A percentile compares a stretch with the other conserved stretches of the same genome.
Evolutionary conservation across 306 rosid species (phyloP).

Genomic region (Spatholobus suberectus): DNA sequence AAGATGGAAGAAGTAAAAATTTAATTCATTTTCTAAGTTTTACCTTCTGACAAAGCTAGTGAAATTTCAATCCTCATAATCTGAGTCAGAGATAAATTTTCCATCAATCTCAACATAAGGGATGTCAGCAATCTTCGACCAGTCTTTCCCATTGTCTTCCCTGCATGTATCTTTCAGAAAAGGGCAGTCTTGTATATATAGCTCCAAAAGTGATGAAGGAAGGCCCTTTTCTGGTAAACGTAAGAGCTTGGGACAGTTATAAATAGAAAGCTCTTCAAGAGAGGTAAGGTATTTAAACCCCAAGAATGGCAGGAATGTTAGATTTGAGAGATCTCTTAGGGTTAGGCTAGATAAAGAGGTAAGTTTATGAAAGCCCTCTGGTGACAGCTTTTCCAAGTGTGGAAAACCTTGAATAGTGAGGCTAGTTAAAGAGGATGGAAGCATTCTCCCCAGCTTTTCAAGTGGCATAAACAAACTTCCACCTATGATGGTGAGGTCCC

Average conservation of each 20-base stretch:
- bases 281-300: slow-evolving; percentile 37
- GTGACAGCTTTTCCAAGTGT: neutral
- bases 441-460: neutral
- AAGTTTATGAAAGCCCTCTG: slow-evolving; percentile 20
- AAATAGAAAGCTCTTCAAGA: neutral
- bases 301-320: neutral
- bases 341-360: neutral
- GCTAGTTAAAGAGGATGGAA: slow-evolving; percentile 18
- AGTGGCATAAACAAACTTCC: neutral
- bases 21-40: neutral
- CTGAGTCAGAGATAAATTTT: slow-evolving; percentile 12
- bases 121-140: slow-evolving; percentile 35
- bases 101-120: slow-evolving; percentile 33
- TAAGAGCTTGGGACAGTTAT: neutral
- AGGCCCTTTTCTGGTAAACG: slow-evolving; percentile 25
- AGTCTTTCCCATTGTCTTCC: neutral
- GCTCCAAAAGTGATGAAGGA: slow-evolving; percentile 23
- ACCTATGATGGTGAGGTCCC: neutral
- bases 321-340: neutral
- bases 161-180: slow-evolving; percentile 29
- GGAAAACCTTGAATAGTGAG: neutral
- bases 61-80: slow-evolving; percentile 5
- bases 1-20: neutral
- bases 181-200: neutral
- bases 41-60: neutral